These are phyloP conservation scores for Penicillium sp. DNA, from an alignment of 2,329 filamentous ascomycete species.

Conservation along the genomic window DNA sequence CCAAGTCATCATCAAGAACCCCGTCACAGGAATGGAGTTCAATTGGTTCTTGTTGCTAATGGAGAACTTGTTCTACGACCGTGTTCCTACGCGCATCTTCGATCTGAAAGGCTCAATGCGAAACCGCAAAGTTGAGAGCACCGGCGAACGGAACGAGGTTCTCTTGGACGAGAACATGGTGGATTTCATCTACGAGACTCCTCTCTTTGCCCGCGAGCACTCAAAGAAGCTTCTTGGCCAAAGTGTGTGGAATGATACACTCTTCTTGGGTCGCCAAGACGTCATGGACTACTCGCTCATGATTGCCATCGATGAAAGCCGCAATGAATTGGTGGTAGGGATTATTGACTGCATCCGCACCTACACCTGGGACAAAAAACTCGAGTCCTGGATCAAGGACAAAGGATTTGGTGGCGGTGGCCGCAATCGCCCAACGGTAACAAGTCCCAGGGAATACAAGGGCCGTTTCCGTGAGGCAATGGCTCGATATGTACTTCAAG, in stretches of 20 bases:
- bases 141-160: constrained; percentile 93
- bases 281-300: constrained; percentile 99
- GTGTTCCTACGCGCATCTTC: constrained; percentile 83
- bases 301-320: constrained; percentile 90
- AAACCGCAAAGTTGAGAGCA: constrained; percentile 94
- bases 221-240: constrained; percentile 89
- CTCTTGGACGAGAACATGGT: constrained; percentile 98
- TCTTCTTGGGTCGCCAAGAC: constrained; percentile 90
- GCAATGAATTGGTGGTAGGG: constrained; percentile 89
- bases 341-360: constrained; percentile 99
- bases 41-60: constrained; percentile 93
- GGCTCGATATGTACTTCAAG: constrained; percentile 70
- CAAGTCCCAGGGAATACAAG: constrained; percentile 96
- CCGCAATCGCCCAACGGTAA: constrained; percentile 85
- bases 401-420: constrained; percentile 80
- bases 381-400: constrained; percentile 99
- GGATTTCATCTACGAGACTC: constrained; percentile 97
- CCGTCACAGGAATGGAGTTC: constrained; percentile 84
- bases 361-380: constrained; percentile 99
- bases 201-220: constrained; percentile 91
- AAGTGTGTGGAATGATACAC: constrained; percentile 95
- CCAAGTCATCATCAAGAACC: constrained; percentile 95
- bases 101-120: constrained; percentile 98
- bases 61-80: constrained; percentile 98
- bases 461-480: constrained; percentile 94